Conservation (phyloP, 129 eudicot genomes). For the Lonicera japonica region DNA sequence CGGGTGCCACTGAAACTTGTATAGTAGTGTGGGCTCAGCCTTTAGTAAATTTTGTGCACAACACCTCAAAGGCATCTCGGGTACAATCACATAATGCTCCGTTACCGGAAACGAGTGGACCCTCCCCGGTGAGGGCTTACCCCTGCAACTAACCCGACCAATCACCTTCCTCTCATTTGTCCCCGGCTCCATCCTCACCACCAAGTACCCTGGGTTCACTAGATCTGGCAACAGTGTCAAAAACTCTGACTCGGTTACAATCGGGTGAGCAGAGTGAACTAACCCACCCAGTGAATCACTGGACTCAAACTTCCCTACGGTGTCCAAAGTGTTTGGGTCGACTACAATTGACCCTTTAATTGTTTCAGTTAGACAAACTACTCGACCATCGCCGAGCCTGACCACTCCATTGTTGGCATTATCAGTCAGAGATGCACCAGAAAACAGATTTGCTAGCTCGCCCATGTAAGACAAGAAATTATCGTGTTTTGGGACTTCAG, state of each 20-base stretch:
- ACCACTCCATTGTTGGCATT: conserved; percentile 94
- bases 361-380: conserved; percentile 91
- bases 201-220: conserved; percentile 76
- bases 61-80: conserved; percentile 97
- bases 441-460: conserved; percentile 76
- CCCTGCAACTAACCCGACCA: conserved; percentile 79
- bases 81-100: conserved; percentile 78
- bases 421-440: conserved; percentile 87
- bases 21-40: conserved; percentile 94
- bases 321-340: conserved; percentile 73
- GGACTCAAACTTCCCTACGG: conserved; percentile 76
- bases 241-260: conserved; percentile 71
- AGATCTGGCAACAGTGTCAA: conserved; percentile 77
- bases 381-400: conserved; percentile 71
- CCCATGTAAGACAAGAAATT: conserved; percentile 69
- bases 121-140: conserved; percentile 94
- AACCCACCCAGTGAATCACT: conserved; percentile 65
- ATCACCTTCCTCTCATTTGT: conserved; percentile 73
- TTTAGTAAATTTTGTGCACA: conserved; percentile 75
- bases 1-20: conserved; percentile 97
- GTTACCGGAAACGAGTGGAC: conserved; percentile 97
- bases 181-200: conserved; percentile 80
- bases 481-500: conserved; percentile 80
- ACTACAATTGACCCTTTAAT: conserved; percentile 79
- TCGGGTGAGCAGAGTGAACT: conserved; percentile 94